These are phyloP conservation scores for Spirogloea muscicola DNA, from an alignment of 139 green algal species.

Conservation along the genomic window DNA sequence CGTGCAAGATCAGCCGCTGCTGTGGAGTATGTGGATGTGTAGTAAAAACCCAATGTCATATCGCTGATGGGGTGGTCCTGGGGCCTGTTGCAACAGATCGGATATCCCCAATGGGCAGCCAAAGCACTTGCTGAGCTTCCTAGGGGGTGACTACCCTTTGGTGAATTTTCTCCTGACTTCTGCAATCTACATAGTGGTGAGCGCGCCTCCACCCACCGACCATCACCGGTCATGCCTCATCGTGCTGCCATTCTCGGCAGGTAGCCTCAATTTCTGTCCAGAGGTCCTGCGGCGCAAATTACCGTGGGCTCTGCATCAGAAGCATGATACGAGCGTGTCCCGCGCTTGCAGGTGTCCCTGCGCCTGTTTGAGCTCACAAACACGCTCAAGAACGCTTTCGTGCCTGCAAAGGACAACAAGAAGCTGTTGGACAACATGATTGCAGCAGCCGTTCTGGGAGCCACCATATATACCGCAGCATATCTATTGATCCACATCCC, in stretches of 20 bases:
- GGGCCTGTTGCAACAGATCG: conserved; percentile 14
- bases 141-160: conserved; percentile 75
- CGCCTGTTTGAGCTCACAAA: conserved; percentile 85
- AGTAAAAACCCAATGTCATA: conserved; percentile 4
- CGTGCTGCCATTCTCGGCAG: no score
- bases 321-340: no score
- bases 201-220: neutral
- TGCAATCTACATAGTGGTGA: conserved; percentile 56
- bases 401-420: conserved; percentile 77
- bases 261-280: no score
- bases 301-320: no score
- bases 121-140: conserved; percentile 61
- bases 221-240: no score
- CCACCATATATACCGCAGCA: conserved; percentile 16
- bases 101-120: conserved; percentile 77
- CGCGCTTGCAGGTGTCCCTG: conserved; percentile 62
- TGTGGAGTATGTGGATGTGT: conserved; percentile 6
- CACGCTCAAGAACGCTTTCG: conserved; percentile 66
- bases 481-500: no score
- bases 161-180: conserved; percentile 85
- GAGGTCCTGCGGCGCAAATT: no score
- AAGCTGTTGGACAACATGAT: conserved; percentile 68
- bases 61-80: conserved; percentile 4
- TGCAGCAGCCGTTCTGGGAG: conserved; percentile 32
- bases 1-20: neutral